Evolutionary conservation across 306 rosid species (phyloP), one percentile per base, ranked within the genome.

Genomic region (Urtica urens): DNA sequence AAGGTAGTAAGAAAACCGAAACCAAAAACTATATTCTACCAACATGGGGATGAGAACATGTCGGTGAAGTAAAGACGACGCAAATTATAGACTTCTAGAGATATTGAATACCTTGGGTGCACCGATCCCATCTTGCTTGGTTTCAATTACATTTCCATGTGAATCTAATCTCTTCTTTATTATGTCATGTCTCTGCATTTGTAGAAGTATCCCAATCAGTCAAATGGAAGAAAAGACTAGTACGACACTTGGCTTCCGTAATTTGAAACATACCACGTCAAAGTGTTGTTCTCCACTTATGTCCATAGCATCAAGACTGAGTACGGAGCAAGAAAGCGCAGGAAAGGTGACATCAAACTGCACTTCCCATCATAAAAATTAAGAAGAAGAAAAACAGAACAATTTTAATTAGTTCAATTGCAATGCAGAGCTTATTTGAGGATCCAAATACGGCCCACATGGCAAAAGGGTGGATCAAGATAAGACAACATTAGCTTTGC

Each of bases 331-430:
- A 4, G 99, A 80, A 45, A 92, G 82, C 13, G 99, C 96, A 25
- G 96, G 87, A 66, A 92, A 92, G 3, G 94, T 82, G 43, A 92
- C 93, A 82, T 92, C 99, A 49, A 92, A 92, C 99, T 92, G 94
- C 86, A 79, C 66, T 59, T 66, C 53, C 71, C 53, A 6, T 30
- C 57, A 63, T 31, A 65, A 58, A 59, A 67, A 21, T n/a, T 3
- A 18, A 15, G 21, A 17, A 26, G 2, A 22, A 15, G 12, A 16
- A 1, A 27, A n/a, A n/a, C n/a, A n/a, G n/a, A n/a, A n/a, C n/a
- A n/a, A n/a, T n/a, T n/a, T n/a, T n/a, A n/a, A n/a, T n/a, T n/a
- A n/a, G n/a, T n/a, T n/a, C n/a, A n/a, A n/a, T n/a, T n/a, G n/a
- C n/a, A n/a, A n/a, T n/a, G n/a, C n/a, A n/a, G n/a, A n/a, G n/a